Evolutionary conservation across 345 rosid species (phyloP), one percentile per base, ranked within the genome.

Genomic region (Lenwebbia sp.): DNA sequence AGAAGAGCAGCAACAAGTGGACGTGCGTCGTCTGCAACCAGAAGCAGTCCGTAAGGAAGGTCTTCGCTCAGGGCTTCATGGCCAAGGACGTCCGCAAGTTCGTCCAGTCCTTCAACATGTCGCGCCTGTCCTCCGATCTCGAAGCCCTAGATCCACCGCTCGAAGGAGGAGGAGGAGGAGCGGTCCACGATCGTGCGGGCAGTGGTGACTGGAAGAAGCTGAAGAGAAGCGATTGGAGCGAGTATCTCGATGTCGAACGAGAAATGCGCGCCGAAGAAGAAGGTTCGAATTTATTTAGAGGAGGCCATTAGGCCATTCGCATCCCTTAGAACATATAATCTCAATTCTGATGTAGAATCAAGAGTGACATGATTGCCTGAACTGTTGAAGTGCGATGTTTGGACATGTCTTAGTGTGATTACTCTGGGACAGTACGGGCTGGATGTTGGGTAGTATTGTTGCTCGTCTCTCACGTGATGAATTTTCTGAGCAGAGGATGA

Each of bases 1-100:
- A 93, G 94, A 96, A 93, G 89, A 92, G 89, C 85, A 90, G 92
- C 90, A 95, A 90, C 90, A 95, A 91, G 85, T 96, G 98, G 99
- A 90, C 92, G 23, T 96, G 99, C 88, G 96, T 91, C 74, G 91
- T 95, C 5, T 95, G 96, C 89, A 95, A 95, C 89, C 93, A 96
- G 93, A 96, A 93, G 87, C 98, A 96, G 84, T 96, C 97, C 23
- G 91, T 94, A 23, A 54, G 86, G 54, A 94, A 90, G 85, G 94
- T 96, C 50, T 95, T 94, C 83, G 94, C 96, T 7, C 92, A 90
- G 78, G 94, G 96, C 5, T 88, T 85, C 88, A 86, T 91, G 88
- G 98, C 98, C 84, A 95, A 90, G 86, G 96, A 96, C 88, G 89
- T 96, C 85, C 98, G 99, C 65, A 76, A 60, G 75, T 93, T 93